A percentile compares a stretch with the other conserved stretches of the same genome.
These are phyloP conservation scores for Fusarium chlamydosporum DNA, from an alignment of 2,329 filamentous ascomycete species.

Conservation along the genomic window DNA sequence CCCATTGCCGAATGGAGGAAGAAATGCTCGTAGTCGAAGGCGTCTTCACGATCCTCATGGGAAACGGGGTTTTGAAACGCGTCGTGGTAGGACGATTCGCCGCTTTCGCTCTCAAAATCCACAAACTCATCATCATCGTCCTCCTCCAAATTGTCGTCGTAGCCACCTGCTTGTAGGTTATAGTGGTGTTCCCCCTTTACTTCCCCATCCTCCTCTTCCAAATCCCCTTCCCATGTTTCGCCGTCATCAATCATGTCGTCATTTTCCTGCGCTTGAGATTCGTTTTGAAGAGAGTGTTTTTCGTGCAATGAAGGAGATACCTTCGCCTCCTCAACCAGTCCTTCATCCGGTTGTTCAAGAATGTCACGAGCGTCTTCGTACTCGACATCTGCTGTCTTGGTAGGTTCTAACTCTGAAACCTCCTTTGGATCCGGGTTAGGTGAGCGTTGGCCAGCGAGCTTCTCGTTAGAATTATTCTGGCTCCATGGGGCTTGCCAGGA, in stretches of 20 bases:
- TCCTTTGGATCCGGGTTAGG: conserved; percentile 20
- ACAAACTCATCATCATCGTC: conserved; percentile 54
- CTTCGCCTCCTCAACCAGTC: background rate
- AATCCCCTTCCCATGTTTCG: conserved; percentile 34
- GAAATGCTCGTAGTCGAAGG: conserved; percentile 97
- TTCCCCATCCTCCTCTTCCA: conserved; percentile 19
- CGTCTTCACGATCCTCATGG: conserved; percentile 93
- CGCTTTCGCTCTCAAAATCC: conserved; percentile 71
- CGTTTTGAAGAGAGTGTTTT: conserved; percentile 39
- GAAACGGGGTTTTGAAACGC: conserved; percentile 73
- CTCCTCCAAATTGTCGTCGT: conserved; percentile 20
- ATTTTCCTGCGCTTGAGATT: conserved; percentile 9
- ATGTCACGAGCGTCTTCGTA: conserved; percentile 19
- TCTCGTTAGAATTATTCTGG: conserved; percentile 24
- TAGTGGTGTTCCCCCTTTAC: conserved; percentile 48
- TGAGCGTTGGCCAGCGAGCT: conserved; percentile 19
- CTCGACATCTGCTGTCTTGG: conserved; percentile 18
- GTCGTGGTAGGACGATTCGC: conserved; percentile 75
- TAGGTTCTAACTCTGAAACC: conserved; percentile 19
- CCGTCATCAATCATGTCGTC: conserved; percentile 56
- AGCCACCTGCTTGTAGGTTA: conserved; percentile 45
- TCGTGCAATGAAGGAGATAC: background rate
- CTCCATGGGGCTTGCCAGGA: conserved; percentile 40
- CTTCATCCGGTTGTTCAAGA: conserved; percentile 8
- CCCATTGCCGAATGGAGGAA: conserved; percentile 94